Percentiles rank a stretch among this genome's conserved stretches.
These are phyloP conservation scores for Liriodendron chinense DNA, from an alignment of 164 flowering plant species.

Conservation along the genomic window DNA sequence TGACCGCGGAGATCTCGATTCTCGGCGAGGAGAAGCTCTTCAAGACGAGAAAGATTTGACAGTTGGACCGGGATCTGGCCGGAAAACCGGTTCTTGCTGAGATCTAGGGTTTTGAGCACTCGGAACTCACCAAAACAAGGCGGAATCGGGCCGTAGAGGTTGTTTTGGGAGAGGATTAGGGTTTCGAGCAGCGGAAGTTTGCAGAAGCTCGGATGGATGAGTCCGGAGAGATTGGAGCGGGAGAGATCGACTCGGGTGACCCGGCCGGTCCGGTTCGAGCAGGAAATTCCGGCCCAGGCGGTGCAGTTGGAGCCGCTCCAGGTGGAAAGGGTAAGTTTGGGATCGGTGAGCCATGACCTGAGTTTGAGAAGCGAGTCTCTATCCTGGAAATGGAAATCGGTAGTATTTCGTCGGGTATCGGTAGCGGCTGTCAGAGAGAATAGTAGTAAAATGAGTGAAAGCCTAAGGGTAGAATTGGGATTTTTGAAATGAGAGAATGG, in stretches of 20 bases:
- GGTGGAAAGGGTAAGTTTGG: constrained; percentile 36
- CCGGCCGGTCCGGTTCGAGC: constrained; percentile 45
- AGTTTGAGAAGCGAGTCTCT: constrained; percentile 48
- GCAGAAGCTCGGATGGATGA: constrained; percentile 56
- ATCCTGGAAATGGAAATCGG: constrained; percentile 38
- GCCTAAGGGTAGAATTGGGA: background rate
- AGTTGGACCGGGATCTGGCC: constrained; percentile 54
- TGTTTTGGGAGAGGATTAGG: constrained; percentile 51
- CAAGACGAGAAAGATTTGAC: constrained; percentile 27
- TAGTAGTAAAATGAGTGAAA: background rate
- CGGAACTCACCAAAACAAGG: constrained; percentile 48
- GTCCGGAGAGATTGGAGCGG: constrained; percentile 47
- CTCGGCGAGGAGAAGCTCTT: constrained; percentile 43
- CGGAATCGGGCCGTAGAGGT: constrained; percentile 50
- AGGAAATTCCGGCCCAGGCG: constrained; percentile 66
- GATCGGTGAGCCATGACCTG: constrained; percentile 49
- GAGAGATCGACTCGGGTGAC: constrained; percentile 51
- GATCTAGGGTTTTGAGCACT: constrained; percentile 47
- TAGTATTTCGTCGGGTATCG: background rate
- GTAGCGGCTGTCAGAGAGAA: background rate
- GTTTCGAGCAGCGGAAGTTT: constrained; percentile 39
- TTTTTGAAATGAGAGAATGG: background rate
- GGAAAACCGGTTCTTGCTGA: constrained; percentile 46
- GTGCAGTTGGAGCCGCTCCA: constrained; percentile 46
- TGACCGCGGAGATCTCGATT: constrained; percentile 49